Evolutionary conservation across 495 filamentous ascomycete genomes (phyloP).

Genomic region (Talaromyces trachyspermus): DNA sequence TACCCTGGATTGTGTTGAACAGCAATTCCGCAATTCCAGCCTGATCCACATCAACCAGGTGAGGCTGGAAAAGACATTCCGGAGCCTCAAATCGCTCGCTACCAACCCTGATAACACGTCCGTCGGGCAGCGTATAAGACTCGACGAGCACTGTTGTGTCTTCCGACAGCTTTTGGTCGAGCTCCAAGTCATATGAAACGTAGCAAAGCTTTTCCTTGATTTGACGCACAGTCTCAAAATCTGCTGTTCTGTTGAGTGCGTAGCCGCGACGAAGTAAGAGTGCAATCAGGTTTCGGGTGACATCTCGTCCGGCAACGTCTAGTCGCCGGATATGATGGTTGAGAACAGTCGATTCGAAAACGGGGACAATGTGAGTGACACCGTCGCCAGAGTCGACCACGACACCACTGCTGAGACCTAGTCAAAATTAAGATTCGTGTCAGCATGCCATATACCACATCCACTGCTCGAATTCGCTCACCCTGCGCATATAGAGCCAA

Average conservation of each 20-base stretch:
- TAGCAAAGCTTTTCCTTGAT: constrained; percentile 99
- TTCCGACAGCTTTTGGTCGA: constrained; percentile 92
- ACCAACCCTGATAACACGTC: constrained; percentile 89
- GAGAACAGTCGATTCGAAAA: constrained; percentile 94
- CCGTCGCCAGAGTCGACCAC: constrained; percentile 98
- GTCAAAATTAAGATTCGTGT: constrained; percentile 14
- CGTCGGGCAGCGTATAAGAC: constrained; percentile 93
- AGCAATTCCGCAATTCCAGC: constrained; percentile 93
- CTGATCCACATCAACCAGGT: constrained; percentile 95
- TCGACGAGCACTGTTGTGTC: constrained; percentile 97
- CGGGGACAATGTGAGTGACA: constrained; percentile 96
- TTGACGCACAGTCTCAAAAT: constrained; percentile 98
- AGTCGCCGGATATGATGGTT: constrained; percentile 92
- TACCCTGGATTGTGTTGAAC: constrained; percentile 95
- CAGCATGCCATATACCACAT: too few species aligned
- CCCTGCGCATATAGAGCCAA: constrained; percentile 96
- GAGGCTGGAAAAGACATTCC: constrained; percentile 97
- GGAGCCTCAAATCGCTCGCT: constrained; percentile 97
- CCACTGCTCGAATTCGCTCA: too few species aligned
- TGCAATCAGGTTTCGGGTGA: constrained; percentile 93
- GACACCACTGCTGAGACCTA: constrained; percentile 87
- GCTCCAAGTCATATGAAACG: constrained; percentile 94
- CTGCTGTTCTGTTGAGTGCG: constrained; percentile 93
- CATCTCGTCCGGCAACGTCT: constrained; percentile 93
- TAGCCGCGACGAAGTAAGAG: constrained; percentile 93